Conservation (phyloP, 352 stramenopile genomes). For the Phytopythium cucurbitacearum region DNA sequence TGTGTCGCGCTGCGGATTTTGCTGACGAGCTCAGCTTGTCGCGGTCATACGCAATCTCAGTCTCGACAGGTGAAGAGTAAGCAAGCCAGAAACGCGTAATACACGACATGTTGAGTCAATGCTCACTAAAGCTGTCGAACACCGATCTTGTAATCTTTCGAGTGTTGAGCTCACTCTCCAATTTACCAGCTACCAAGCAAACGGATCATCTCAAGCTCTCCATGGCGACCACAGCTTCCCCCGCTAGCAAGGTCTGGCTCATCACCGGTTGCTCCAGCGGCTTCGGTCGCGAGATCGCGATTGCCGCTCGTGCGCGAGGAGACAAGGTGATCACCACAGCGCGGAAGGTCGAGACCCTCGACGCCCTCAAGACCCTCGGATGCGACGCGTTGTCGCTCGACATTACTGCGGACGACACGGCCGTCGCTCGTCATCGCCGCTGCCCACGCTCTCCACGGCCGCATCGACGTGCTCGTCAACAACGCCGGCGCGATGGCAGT, state of each 20-base stretch:
- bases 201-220: too few species aligned
- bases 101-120: too few species aligned
- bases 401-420: slow-evolving; percentile 6
- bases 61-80: too few species aligned
- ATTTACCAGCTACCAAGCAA: too few species aligned
- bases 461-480: slow-evolving; percentile 15
- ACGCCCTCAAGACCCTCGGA: slow-evolving; percentile 3
- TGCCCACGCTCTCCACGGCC: slow-evolving; percentile 2
- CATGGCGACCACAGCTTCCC: too few species aligned
- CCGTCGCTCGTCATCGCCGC: slow-evolving; percentile 5
- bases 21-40: too few species aligned
- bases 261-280: slow-evolving; percentile 32
- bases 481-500: slow-evolving; percentile 8
- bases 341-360: slow-evolving; percentile 3
- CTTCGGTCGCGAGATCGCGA: slow-evolving; percentile 17
- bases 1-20: too few species aligned
- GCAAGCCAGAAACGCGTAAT: too few species aligned
- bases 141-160: too few species aligned
- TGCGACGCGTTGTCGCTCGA: slow-evolving; percentile 7
- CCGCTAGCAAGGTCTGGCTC: slow-evolving; percentile 31
- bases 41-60: too few species aligned
- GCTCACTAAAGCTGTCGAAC: too few species aligned
- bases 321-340: slow-evolving; percentile 10
- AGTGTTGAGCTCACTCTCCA: too few species aligned
- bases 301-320: slow-evolving; percentile 6